Evolutionary conservation across 257 asterid species (phyloP).

Genomic region (Orobanche coerulescens): DNA sequence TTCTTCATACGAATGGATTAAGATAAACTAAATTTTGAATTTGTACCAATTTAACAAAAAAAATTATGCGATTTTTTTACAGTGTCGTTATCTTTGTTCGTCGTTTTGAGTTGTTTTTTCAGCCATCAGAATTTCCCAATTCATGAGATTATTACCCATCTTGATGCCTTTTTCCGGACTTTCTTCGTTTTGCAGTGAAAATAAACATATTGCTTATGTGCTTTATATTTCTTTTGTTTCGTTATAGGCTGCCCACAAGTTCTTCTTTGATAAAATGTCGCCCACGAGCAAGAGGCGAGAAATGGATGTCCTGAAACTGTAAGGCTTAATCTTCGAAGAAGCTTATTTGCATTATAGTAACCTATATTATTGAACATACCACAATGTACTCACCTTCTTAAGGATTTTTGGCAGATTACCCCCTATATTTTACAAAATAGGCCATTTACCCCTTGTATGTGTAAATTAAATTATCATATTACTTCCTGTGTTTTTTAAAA

Average conservation of each 20-base stretch:
- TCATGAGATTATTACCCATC: neutral
- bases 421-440: too few relatives aligned
- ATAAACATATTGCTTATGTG: neutral
- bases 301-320: constrained; percentile 97
- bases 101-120: neutral
- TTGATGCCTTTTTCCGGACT: neutral
- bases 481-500: too few relatives aligned
- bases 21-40: neutral
- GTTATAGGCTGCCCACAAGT: neutral
- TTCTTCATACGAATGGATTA: neutral
- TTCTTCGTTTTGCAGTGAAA: neutral
- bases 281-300: constrained; percentile 95
- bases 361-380: neutral
- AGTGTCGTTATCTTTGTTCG: neutral
- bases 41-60: neutral
- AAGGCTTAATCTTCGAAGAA: constrained; percentile 20
- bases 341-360: neutral
- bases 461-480: too few relatives aligned
- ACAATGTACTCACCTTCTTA: neutral
- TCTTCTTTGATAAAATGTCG: constrained; percentile 41
- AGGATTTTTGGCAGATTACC: too few relatives aligned
- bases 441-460: too few relatives aligned
- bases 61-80: too few relatives aligned
- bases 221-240: neutral
- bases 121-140: neutral